Base-by-base conservation (phyloP, 2,329 filamentous ascomycete species). In the Alternaria sp. region DNA sequence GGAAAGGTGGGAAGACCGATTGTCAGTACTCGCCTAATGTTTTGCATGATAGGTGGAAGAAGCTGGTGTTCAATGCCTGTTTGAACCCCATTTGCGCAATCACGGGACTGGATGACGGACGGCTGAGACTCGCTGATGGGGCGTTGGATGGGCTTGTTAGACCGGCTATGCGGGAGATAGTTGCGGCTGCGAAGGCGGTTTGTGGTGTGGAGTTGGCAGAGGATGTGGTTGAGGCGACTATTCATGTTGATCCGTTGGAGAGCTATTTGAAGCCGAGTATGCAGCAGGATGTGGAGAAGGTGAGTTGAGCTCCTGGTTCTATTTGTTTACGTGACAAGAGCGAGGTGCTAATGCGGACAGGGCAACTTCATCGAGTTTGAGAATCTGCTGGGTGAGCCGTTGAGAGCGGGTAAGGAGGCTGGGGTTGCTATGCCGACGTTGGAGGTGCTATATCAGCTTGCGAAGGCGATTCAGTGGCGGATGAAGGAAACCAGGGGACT, bases 341-440 rank as follows among this genome's bases (percentile, higher is more conserved):
- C 25, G 30, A 26, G 11, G 5, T 44, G 30, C 62, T 54, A 17
- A 59, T 4, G 12, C 9, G 8, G 36, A 19, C 23, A 83, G 83
- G 83, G 85, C 15, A 87, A 87, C 68, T 85, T 82, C 56, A 84
- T 86, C 62, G 87, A 89, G 72, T 82, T 83, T 51, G 86, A 88
- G 71, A 86, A 84, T 64, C 81, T 88, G 36, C 73, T 88, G 4
- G 86, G 86, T 1, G 86, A 88, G 76, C 85, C 86, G n/a, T 63
- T 88, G 49, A 77, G 84, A 3, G 86, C 85, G 67, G 87, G 82
- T 0, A 81, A 82, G 65, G 73, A 71, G 30, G 73, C 79, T 0
- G 85, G 85, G 1, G 85, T 88, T 2, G 61, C 77, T 1, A 84
- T 84, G 76, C 85, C 86, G 0, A 85, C 82, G 15, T 73, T 88